Percentiles rank a stretch among this genome's conserved stretches.
These are phyloP conservation scores for Chlamydomonas schloesseri DNA, from an alignment of 139 green algal genomes.

Conservation along the genomic window DNA sequence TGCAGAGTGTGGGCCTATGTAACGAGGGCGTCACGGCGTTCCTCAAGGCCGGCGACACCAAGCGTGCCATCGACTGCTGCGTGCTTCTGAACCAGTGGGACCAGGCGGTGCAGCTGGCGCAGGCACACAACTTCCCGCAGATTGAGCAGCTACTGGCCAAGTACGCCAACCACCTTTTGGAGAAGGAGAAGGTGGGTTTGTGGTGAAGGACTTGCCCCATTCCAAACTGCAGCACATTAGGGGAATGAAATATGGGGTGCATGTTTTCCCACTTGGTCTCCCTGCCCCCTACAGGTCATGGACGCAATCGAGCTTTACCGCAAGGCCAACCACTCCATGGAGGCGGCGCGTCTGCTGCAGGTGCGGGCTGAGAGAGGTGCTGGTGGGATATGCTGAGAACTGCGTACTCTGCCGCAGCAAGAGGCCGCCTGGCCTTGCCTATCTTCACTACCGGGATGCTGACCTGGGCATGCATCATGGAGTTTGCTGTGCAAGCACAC, in stretches of 20 bases:
- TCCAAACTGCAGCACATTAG: too few relatives aligned
- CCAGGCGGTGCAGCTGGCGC: conserved; percentile 76
- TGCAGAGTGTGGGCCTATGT: conserved; percentile 75
- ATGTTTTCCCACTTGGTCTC: neutral
- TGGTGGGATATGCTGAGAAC: too few relatives aligned
- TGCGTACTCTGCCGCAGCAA: too few relatives aligned
- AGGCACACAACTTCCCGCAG: conserved; percentile 58
- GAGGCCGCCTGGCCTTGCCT: too few relatives aligned
- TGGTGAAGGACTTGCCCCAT: too few relatives aligned
- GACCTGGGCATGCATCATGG: too few relatives aligned
- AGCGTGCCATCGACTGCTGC: conserved; percentile 85
- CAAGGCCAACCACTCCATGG: conserved; percentile 77
- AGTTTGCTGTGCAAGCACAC: too few relatives aligned
- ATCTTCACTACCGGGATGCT: too few relatives aligned
- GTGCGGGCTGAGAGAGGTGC: conserved; percentile 59
- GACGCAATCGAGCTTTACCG: conserved; percentile 80
- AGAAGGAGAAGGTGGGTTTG: conserved; percentile 66
- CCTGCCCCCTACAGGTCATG: neutral
- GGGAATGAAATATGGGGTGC: too few relatives aligned
- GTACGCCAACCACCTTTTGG: conserved; percentile 82
- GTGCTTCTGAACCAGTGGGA: conserved; percentile 90
- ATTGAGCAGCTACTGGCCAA: conserved; percentile 81
- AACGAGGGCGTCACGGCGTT: conserved; percentile 78
- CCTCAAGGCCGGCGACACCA: conserved; percentile 78
- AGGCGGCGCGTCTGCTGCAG: conserved; percentile 77